Evolutionary conservation across 352 stramenopile genomes (phyloP), one percentile per base, ranked within the genome.

Genomic region (Globisporangium orthogonon): DNA sequence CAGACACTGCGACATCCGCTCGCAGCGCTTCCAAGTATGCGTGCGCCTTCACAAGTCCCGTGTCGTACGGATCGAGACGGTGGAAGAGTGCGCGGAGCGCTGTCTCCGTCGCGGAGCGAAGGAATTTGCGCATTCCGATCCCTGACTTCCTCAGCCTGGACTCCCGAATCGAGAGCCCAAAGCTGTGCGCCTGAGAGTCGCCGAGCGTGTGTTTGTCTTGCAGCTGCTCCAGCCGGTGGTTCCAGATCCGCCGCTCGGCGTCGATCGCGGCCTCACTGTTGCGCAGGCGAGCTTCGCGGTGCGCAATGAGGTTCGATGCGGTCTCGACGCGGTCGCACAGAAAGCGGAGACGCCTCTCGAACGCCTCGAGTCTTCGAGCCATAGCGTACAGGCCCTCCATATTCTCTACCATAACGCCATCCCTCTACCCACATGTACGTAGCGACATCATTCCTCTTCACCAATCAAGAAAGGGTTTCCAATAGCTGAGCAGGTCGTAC

Each of bases 251-350:
- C 14, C 71, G 61, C 50, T 76, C 70, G 6, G 67, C 69, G 44
- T 73, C 70, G 45, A 89, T 65, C 11, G 78, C 81, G 15, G 81
- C 81, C 52, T 89, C 74, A 49, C 73, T 84, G 51, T 91, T 91
- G 1, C 81, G 73, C 13, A 91, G 46, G 2, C 70, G 63, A 1
- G 71, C 73, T 56, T 89, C 73, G 40, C 76, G 73, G 45, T 87
- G 76, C 3, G 67, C 62, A 3, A 87, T 55, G 3, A 86, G 56
- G 2, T 60, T 67, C 51, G 66, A 62, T n/a, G 74, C 73, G 15
- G 75, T 56, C 35, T 69, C 62, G 4, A 89, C 35, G 2, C 76
- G 69, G 14, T 87, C 73, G 30, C 67, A 71, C 9, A 72, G 52
- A 2, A 65, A 56, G 18, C 62, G 29, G 9, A 91, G 52, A 0